Evolutionary conservation across 2,329 filamentous ascomycete species (phyloP), one percentile per base, ranked within the genome.

Genomic region (Trichoderma sp.): DNA sequence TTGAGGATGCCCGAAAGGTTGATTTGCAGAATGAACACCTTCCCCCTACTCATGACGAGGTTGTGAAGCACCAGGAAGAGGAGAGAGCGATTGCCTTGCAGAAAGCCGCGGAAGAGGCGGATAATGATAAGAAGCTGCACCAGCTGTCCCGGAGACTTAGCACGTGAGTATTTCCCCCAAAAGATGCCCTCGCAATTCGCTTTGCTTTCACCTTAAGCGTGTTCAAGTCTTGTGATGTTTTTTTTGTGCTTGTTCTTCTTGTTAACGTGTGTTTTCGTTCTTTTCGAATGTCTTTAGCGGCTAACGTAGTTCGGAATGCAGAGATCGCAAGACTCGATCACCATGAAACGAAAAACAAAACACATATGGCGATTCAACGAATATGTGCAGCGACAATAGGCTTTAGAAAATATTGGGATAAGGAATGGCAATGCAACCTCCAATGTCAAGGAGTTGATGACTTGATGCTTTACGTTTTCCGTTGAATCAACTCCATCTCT

Each of bases 1-100:
- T 99, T 74, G 96, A 99, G 79, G 96, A 99, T 79, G 96, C 96
- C 18, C 87, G 94, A 72, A 98, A 97, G 85, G 94, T 99, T 59
- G 96, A 99, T 82, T 77, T 98, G 71, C 94, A 98, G 82, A 99
- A 99, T 79, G 96, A 99, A 83, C 88, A 93, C 71, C 85, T 99
- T 72, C 96, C 96, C 60, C 96, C 96, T 0, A 96, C 89, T 72
- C 92, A 96, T 71, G 95, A 98, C 59, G 96, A 99, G 81, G 94
- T 98, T 24, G 87, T 90, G 72, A 90, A 90, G 80, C 92, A 91
- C 79, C 92, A 90, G 71, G 91, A 94, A 76, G 91, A 93, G 76
- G 93, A 94, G 75, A 87, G 92, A 77, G 88, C 90, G 73, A 89
- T 91, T 77, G 96, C 96, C 16, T 83, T 99, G 72, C 91, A 96